Percentiles rank a stretch among this genome's conserved stretches.
These are phyloP conservation scores for Cadophora luteo-olivacea DNA, from an alignment of 2,329 filamentous ascomycete genomes.

Conservation along the genomic window DNA sequence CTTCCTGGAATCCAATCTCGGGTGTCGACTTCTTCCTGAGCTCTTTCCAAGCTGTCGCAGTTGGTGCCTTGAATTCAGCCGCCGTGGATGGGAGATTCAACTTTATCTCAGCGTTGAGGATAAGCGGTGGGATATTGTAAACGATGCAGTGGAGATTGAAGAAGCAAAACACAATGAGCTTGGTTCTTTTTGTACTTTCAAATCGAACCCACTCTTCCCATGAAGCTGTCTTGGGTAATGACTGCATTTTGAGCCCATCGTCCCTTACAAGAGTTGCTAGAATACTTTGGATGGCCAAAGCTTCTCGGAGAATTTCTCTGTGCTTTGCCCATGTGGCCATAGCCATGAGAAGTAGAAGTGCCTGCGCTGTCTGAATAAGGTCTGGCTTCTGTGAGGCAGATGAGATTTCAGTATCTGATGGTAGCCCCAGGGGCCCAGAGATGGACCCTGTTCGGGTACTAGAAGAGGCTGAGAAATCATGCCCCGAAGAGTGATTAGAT, in stretches of 20 bases:
- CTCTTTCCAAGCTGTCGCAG: conserved; percentile 58
- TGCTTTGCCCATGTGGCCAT: conserved; percentile 67
- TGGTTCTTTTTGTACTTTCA: conserved; percentile 63
- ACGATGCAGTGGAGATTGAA: conserved; percentile 68
- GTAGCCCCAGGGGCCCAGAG: conserved; percentile 22
- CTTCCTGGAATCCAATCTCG: conserved; percentile 59
- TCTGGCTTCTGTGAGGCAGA: conserved; percentile 11
- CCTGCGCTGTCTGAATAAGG: conserved; percentile 66
- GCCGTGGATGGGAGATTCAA: conserved; percentile 61
- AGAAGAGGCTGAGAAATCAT: conserved; percentile 1
- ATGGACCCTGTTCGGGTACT: background rate
- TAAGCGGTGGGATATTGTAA: conserved; percentile 63
- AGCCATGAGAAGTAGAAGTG: conserved; percentile 65
- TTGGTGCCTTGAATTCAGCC: conserved; percentile 63
- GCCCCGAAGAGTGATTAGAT: background rate
- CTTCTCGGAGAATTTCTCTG: conserved; percentile 49
- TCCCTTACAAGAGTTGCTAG: conserved; percentile 62
- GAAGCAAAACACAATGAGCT: conserved; percentile 66
- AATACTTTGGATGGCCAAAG: conserved; percentile 62
- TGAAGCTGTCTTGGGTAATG: conserved; percentile 56
- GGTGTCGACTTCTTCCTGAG: conserved; percentile 9
- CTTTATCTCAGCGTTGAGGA: conserved; percentile 65
- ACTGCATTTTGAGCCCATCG: conserved; percentile 54
- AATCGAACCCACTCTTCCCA: conserved; percentile 67
- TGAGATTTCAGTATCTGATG: conserved; percentile 22